A percentile compares a stretch with the other conserved stretches of the same genome.
These are phyloP conservation scores for Xylariaceae sp. DNA, from an alignment of 2,329 filamentous ascomycete genomes.

Conservation along the genomic window DNA sequence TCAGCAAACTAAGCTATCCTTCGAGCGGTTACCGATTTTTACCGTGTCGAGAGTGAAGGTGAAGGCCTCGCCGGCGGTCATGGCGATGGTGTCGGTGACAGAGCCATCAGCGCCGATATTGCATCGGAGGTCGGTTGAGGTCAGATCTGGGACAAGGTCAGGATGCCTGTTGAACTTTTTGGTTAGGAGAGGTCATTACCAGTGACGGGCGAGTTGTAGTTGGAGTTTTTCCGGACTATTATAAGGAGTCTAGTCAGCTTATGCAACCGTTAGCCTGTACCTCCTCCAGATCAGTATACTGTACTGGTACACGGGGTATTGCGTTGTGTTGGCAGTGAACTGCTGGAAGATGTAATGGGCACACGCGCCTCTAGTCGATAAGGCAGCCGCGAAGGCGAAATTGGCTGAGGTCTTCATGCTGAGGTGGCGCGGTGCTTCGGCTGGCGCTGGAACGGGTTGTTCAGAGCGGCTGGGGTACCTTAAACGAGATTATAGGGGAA, in stretches of 20 bases:
- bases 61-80: constrained; percentile 32
- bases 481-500: too few species aligned
- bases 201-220: constrained; percentile 40
- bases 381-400: constrained; percentile 23
- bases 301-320: constrained; percentile 29
- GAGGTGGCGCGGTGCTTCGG: too few species aligned
- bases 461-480: too few species aligned
- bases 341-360: constrained; percentile 37
- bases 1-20: too few species aligned
- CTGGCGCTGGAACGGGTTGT: too few species aligned
- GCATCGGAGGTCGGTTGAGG: constrained; percentile 31
- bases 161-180: not conserved
- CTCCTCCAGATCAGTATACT: too few species aligned
- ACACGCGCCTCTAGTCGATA: constrained; percentile 25
- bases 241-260: too few species aligned
- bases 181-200: constrained; percentile 10
- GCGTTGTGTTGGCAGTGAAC: constrained; percentile 24
- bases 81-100: constrained; percentile 26
- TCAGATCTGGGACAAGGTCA: constrained; percentile 20
- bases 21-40: too few species aligned
- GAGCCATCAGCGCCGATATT: constrained; percentile 28
- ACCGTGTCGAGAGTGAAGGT: constrained; percentile 31
- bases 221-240: constrained; percentile 38
- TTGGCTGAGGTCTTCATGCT: constrained; percentile 26
- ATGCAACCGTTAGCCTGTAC: too few species aligned